Evolutionary conservation across 768 basidiomycete species (phyloP).

Genomic region (Serpula lacrymans): DNA sequence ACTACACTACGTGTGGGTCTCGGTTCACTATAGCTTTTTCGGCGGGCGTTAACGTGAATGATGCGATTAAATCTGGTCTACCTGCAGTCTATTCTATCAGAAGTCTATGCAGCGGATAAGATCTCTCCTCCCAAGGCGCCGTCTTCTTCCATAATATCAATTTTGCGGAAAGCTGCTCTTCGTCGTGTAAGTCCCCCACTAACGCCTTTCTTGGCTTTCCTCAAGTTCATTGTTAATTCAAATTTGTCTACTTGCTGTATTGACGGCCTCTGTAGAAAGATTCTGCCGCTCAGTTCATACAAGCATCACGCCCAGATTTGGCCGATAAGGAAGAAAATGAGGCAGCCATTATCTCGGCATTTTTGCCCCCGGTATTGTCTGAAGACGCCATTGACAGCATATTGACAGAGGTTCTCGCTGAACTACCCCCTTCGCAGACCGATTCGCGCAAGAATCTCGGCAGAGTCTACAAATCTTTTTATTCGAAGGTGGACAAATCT

Average conservation of each 20-base stretch:
- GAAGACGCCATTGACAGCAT: constrained; percentile 50
- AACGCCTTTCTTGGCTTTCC: not conserved
- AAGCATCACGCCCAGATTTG: constrained; percentile 61
- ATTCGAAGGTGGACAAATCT: constrained; percentile 55
- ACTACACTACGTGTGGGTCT: constrained; percentile 55
- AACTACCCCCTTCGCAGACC: constrained; percentile 11
- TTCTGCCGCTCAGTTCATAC: constrained; percentile 50
- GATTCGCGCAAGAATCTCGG: constrained; percentile 34
- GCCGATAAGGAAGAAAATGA: constrained; percentile 60
- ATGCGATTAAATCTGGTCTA: not conserved
- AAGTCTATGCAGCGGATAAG: constrained; percentile 69
- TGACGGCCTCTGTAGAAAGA: constrained; percentile 42
- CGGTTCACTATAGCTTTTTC: constrained; percentile 3
- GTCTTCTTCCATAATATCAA: constrained; percentile 45
- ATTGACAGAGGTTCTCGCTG: constrained; percentile 40
- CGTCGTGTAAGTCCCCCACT: constrained; percentile 50
- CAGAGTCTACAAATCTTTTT: constrained; percentile 60
- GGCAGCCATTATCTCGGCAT: constrained; percentile 48
- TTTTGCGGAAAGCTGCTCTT: constrained; percentile 55
- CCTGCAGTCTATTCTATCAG: constrained; percentile 61
- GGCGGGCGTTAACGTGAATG: not conserved
- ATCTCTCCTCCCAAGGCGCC: constrained; percentile 37
- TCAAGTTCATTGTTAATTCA: not conserved
- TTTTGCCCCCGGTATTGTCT: constrained; percentile 61
- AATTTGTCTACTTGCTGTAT: constrained; percentile 6